Evolutionary conservation across 805 yeast species (phyloP), one percentile per base, ranked within the genome.

Genomic region (Osmozyma mogii): DNA sequence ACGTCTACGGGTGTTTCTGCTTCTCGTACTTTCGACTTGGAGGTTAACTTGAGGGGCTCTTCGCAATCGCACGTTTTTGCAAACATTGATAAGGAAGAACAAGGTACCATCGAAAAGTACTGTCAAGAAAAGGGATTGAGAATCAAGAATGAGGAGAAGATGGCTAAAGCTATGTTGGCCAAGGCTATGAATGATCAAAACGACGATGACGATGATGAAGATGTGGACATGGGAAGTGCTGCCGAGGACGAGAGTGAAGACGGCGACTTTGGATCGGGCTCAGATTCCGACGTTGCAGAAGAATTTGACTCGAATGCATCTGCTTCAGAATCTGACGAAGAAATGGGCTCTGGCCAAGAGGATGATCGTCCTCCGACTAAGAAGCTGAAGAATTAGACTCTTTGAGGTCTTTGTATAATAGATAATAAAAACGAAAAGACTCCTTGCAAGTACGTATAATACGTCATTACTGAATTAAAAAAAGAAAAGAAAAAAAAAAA

Each of bases 11-110:
- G 87, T 1, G 71, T 76, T 1, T 68, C 84, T 1, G 72, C 84
- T 2, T 80, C 94, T 17, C 76, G 95, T 50, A 92, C 97, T 0
- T 92, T 92, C 56, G 99, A 92, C 57, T 62, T 92, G 61, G 92
- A 89, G 43, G 74, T 92, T 30, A 67, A 67, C 17, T 61, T 88
- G 34, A 71, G 79, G 40, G 71, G 75, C 23, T 77, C 80, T 24
- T 49, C 45, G 34, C 78, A 75, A 29, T 66, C 84, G 10, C 92
- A 88, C 43, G 76, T 77, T 23, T 89, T 92, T 56, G 94, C 95
- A 40, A 84, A 84, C 48, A 82, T 92, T 43, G 79, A 79, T 38
- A 75, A 85, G 52, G 96, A 84, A 40, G 98, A 92, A 50, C 97
- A 88, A 55, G 75, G 71, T 29, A 60, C 73, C 2, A 65, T 92